A percentile compares a stretch with the other conserved stretches of the same genome.
phyloP scores from a whole-genome alignment of 208 protist species.

The Trypanosoma congolense region DNA sequence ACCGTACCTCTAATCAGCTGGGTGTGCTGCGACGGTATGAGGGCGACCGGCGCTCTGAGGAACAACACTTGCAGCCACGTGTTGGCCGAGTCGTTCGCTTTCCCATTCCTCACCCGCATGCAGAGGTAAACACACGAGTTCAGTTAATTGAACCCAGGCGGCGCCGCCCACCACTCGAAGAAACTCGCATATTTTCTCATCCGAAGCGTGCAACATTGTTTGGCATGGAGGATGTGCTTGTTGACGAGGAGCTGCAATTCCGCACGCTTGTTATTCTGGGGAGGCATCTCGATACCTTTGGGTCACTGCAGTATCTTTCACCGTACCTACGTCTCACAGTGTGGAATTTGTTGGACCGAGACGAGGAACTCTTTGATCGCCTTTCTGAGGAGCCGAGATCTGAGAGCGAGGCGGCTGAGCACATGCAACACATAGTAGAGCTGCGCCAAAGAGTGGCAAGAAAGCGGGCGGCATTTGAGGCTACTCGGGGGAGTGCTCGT shows the following conservation, averaged over 20 bases:
- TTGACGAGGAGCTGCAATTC: conserved; percentile 80
- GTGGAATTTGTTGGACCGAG: conserved; percentile 64
- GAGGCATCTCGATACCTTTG: conserved; percentile 62
- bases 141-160: conserved; percentile 74
- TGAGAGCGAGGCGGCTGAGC: conserved; percentile 22
- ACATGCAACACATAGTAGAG: conserved; percentile 27
- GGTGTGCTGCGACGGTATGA: conserved; percentile 61
- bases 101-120: conserved; percentile 43
- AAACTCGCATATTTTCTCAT: conserved; percentile 80
- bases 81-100: conserved; percentile 53
- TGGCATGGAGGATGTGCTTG: conserved; percentile 76
- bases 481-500: conserved; percentile 31
- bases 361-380: conserved; percentile 49
- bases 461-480: conserved; percentile 27
- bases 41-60: conserved; percentile 54
- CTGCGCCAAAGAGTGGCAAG: conserved; percentile 20
- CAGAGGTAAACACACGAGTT: conserved; percentile 71
- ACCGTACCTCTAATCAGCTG: conserved; percentile 34
- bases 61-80: conserved; percentile 47
- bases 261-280: conserved; percentile 60
- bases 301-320: conserved; percentile 58
- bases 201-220: conserved; percentile 75
- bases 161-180: conserved; percentile 64
- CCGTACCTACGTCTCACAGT: conserved; percentile 67
- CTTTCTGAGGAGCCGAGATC: conserved; percentile 4